Evolutionary conservation across 148 eudicot genomes (phyloP), one percentile per base, ranked within the genome.

Genomic region (Polygonum aviculare): DNA sequence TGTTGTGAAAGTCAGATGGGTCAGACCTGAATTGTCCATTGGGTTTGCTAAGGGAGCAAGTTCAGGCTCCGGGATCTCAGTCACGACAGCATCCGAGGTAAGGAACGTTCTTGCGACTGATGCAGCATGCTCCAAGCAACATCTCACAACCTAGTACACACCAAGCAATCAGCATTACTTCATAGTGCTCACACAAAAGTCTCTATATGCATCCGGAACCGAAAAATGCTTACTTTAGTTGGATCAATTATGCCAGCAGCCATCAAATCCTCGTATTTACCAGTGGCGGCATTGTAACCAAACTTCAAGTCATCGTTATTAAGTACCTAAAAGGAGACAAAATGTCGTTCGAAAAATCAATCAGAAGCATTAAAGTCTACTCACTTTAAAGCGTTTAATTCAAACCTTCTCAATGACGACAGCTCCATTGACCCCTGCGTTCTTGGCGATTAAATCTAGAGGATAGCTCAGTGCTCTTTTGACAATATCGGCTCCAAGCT

Each of bases 201-300:
- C 8, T 36, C 19, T 14, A 7, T 6, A 45, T 47, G 67, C 63
- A 74, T 36, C 57, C 51, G 41, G 16, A 35, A n/a, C 31, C 31
- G 31, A 26, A 35, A 35, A 69, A 36, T 19, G 45, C 75, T 44
- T 72, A 16, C 73, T 69, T 26, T 39, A 62, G 45, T 77, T 26
- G 90, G 93, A 85, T 89, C 93, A 50, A 89, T 89, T 77, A 89
- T 89, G 70, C 93, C 93, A 60, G 87, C 87, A 81, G 87, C 82
- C 90, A 89, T 89, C 65, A 89, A 88, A 84, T 87, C 93, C 84
- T 87, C 93, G 6, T 86, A 86, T 77, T 83, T 83, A 62, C 91
- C 91, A 21, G 91, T 86, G 22, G 91, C 86, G 76, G 91, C 91
- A 75, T 88, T 86, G 83, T 88, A 88, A 55, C 91, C 89, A 39